phyloP scores from a whole-genome alignment of 768 basidiomycete species.

The Boletus bicolor region DNA sequence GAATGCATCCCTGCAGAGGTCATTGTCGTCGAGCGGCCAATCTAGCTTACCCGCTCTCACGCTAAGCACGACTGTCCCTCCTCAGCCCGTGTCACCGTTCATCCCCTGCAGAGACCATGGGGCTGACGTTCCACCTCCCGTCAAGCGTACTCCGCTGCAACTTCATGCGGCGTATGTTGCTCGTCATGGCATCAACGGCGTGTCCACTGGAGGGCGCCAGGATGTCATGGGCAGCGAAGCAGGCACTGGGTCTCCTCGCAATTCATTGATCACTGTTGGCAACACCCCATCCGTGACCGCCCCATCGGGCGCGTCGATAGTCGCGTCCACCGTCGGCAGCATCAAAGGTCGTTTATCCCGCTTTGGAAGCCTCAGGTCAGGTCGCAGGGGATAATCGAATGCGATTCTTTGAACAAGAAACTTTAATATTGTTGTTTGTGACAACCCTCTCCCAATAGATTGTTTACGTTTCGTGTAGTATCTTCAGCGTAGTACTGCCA shows the following conservation, averaged over 20 bases:
- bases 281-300: constrained; percentile 37
- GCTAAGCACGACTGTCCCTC: constrained; percentile 44
- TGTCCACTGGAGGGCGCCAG: constrained; percentile 67
- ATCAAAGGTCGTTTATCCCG: constrained; percentile 74
- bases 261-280: constrained; percentile 73
- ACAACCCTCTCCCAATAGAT: background rate
- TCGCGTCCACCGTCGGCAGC: constrained; percentile 61
- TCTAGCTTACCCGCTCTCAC: constrained; percentile 44
- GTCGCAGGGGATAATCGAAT: constrained; percentile 35
- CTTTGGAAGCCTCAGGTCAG: constrained; percentile 65
- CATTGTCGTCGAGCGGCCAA: constrained; percentile 47
- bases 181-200: constrained; percentile 78
- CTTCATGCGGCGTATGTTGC: constrained; percentile 78
- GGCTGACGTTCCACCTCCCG: constrained; percentile 17
- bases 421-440: background rate
- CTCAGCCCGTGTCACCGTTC: constrained; percentile 43
- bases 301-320: constrained; percentile 54
- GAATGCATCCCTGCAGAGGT: constrained; percentile 42
- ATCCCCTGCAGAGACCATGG: constrained; percentile 18
- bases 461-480: background rate
- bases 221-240: constrained; percentile 45
- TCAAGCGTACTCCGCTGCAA: constrained; percentile 73
- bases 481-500: background rate
- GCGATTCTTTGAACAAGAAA: background rate
- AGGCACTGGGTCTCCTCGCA: constrained; percentile 57